Base-by-base conservation (phyloP, 495 filamentous ascomycete species). In the Lophiotrema nucula region DNA sequence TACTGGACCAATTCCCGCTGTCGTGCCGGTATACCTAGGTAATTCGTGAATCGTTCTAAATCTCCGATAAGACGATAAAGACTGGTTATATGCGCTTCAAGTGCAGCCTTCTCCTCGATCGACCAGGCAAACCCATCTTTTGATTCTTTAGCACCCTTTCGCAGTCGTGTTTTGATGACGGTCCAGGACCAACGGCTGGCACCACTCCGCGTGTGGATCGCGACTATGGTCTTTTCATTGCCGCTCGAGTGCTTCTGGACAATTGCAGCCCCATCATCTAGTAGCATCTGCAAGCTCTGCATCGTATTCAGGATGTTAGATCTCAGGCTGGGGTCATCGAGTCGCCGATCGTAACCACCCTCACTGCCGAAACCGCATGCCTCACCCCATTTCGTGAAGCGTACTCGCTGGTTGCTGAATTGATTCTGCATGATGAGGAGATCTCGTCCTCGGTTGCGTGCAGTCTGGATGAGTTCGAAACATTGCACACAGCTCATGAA, bases 391-490 rank as follows among this genome's bases (percentile, higher is more conserved):
- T 47, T 47, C 6, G 13, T 26, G 23, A 47, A 47, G 15, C 43
- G 11, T 23, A 47, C 18, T n/a, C 25, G 43, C 23, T 47, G 43
- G 25, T 47, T 47, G 21, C 43, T 47, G 43, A 47, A 47, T 23
- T 47, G 21, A 8, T 16, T 47, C 6, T 11, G 21, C 3, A 47
- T 16, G n/a, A 47, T 47, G 13, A 47, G 43, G 3, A 47, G n/a
- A 23, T 47, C 43, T 47, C 23, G 16, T 22, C 25, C 43, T 4
- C 3, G 6, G 21, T 47, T 47, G 8, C 43, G 11, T 6, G 18
- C 43, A 25, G n/a, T 13, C 23, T 47, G 43, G 43, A 47, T 47
- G 13, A 47, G 43, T 25, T 47, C 43, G n/a, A 47, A 47, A 22
- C 43, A 47, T 25, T 47, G 43, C 4, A 47, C 21, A 22, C 43